Evolutionary conservation across 1,284 basidiomycete genomes (phyloP).

Genomic region (Somion occarium): DNA sequence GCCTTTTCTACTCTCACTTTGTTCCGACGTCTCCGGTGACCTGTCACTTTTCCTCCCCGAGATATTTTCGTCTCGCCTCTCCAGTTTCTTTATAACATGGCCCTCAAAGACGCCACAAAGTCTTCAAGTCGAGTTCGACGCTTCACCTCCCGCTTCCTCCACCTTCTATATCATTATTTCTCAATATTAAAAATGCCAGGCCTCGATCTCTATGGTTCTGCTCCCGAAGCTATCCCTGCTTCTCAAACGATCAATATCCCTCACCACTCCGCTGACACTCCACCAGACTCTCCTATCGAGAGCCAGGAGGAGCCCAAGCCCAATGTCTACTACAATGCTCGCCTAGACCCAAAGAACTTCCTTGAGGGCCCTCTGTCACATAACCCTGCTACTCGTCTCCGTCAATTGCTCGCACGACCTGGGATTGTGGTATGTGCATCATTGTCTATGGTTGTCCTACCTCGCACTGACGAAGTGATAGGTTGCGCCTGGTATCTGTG

Average conservation of each 20-base stretch:
- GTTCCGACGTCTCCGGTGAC: background rate
- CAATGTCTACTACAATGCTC: slow-evolving; percentile 47
- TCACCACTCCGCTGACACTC: slow-evolving; percentile 12
- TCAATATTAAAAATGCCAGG: slow-evolving; percentile 34
- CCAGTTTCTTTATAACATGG: background rate
- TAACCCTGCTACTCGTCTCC: slow-evolving; percentile 66
- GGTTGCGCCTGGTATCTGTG: slow-evolving; percentile 77
- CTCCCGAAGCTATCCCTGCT: slow-evolving; percentile 15
- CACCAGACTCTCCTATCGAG: slow-evolving; percentile 10
- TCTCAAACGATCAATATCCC: slow-evolving; percentile 10
- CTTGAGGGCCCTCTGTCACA: slow-evolving; percentile 61
- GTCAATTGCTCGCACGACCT: slow-evolving; percentile 71
- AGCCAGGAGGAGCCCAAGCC: slow-evolving; percentile 8
- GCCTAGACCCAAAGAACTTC: slow-evolving; percentile 64
- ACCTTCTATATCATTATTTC: slow-evolving; percentile 12
- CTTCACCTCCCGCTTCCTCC: slow-evolving; percentile 5
- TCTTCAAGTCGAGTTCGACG: background rate
- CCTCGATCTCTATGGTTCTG: slow-evolving; percentile 34
- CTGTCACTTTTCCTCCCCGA: background rate
- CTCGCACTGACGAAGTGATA: too few relatives aligned
- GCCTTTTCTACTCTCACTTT: background rate
- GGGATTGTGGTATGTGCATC: slow-evolving; percentile 61
- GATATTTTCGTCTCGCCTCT: background rate
- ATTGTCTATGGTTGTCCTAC: background rate
- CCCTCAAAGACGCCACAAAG: background rate